Evolutionary conservation across 768 basidiomycete genomes (phyloP).

Genomic region (Punctularia strigosozonata): DNA sequence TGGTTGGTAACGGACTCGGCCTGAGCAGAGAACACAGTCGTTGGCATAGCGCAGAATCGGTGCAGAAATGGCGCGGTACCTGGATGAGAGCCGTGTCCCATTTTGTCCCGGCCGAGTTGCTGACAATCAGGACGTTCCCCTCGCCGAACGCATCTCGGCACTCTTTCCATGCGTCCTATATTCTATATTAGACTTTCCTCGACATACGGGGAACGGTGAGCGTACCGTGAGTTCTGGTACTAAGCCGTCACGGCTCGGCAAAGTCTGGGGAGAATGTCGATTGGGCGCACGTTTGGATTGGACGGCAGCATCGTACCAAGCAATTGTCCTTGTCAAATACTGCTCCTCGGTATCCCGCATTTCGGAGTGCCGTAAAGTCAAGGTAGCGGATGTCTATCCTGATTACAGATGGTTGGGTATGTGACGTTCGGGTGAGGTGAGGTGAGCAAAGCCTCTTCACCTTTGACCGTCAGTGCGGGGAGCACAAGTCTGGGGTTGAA

Average conservation of each 20-base stretch:
- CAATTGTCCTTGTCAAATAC: slow-evolving; percentile 99
- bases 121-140: slow-evolving; percentile 78
- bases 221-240: slow-evolving; percentile 67
- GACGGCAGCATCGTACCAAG: no score
- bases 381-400: slow-evolving; percentile 80
- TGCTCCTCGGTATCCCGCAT: slow-evolving; percentile 76
- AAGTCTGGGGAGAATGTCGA: slow-evolving; percentile 39
- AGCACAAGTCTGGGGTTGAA: slow-evolving; percentile 55
- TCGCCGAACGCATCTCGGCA: slow-evolving; percentile 65
- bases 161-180: slow-evolving; percentile 62
- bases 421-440: neutral
- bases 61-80: slow-evolving; percentile 29
- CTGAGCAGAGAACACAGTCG: slow-evolving; percentile 26
- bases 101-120: slow-evolving; percentile 85
- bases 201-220: neutral
- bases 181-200: neutral
- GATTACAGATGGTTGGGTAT: slow-evolving; percentile 9
- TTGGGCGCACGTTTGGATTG: neutral
- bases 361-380: slow-evolving; percentile 60
- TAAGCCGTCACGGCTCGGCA: slow-evolving; percentile 64
- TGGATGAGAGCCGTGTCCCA: slow-evolving; percentile 71
- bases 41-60: neutral
- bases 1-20: slow-evolving; percentile 76
- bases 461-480: slow-evolving; percentile 55
- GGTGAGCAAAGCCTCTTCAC: slow-evolving; percentile 25